Evolutionary conservation across 208 protist genomes (phyloP).

Genomic region (Acanthamoeba lenticulata): DNA sequence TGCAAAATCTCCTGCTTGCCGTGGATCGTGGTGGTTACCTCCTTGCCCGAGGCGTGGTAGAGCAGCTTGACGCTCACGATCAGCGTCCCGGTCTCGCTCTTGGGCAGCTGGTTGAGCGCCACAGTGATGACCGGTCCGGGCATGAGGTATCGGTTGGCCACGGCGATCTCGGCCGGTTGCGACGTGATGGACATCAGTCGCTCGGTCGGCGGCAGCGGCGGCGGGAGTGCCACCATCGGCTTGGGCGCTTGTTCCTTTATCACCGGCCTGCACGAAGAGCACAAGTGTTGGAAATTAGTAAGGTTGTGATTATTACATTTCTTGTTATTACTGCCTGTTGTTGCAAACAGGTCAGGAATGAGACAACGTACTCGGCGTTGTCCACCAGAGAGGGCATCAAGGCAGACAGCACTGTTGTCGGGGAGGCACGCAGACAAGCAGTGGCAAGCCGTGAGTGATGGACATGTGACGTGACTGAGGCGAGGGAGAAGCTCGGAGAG

Average conservation of each 20-base stretch:
- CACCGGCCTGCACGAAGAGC: neutral
- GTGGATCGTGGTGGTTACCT: neutral
- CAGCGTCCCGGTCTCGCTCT: neutral
- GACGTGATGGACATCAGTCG: neutral
- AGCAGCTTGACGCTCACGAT: neutral
- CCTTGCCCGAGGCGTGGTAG: neutral
- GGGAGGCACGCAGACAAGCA: neutral
- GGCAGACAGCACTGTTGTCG: neutral
- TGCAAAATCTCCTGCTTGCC: slow-evolving; percentile 21
- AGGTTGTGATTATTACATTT: too few species aligned
- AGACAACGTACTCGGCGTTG: neutral
- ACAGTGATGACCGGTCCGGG: neutral
- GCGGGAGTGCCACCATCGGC: neutral
- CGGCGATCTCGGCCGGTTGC: neutral
- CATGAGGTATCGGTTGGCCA: neutral
- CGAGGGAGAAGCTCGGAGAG: too few species aligned
- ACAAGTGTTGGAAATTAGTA: neutral
- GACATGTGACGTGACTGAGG: too few species aligned
- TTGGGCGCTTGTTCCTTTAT: neutral
- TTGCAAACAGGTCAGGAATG: too few species aligned
- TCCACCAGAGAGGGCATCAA: neutral
- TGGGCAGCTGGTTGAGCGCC: neutral
- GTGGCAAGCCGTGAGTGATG: too few species aligned
- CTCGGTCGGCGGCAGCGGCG: neutral
- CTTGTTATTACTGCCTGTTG: too few species aligned